phyloP scores from a whole-genome alignment of 768 basidiomycete genomes.

The Lentinula aciculospora region DNA sequence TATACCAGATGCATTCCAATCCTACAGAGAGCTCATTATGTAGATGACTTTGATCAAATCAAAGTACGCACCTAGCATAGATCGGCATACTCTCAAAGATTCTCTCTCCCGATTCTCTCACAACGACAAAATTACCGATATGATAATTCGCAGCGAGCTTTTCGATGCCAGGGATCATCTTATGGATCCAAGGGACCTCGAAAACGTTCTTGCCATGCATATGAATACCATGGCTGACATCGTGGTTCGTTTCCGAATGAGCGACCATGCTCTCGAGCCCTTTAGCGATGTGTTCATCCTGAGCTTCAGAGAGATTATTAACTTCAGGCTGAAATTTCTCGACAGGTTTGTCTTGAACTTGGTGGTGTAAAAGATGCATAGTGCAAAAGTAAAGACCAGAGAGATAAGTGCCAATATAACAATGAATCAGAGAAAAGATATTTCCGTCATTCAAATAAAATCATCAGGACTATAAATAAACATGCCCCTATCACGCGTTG shows the following conservation, averaged over 20 bases:
- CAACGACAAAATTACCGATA: conserved; percentile 52
- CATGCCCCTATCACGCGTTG: background rate
- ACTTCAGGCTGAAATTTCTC: conserved; percentile 18
- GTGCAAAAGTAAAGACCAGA: background rate
- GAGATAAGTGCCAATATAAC: too few relatives aligned
- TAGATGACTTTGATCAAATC: conserved; percentile 8
- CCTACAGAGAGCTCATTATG: conserved; percentile 15
- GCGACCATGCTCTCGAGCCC: conserved; percentile 31
- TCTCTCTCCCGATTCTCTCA: conserved; percentile 39
- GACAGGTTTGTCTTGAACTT: conserved; percentile 17
- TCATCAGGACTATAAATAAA: background rate
- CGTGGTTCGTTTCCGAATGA: conserved; percentile 20
- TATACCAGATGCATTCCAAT: conserved; percentile 64
- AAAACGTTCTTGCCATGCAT: conserved; percentile 22
- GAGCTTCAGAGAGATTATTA: conserved; percentile 29
- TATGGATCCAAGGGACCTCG: conserved; percentile 34
- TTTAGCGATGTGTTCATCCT: conserved; percentile 22
- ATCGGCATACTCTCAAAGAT: conserved; percentile 76
- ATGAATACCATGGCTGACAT: conserved; percentile 26
- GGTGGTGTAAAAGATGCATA: conserved; percentile 8
- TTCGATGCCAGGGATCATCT: conserved; percentile 51
- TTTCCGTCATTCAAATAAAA: background rate
- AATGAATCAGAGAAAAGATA: background rate
- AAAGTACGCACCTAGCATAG: conserved; percentile 39
- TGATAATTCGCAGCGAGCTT: conserved; percentile 47